Percentiles rank a stretch among this genome's conserved stretches.
These are phyloP conservation scores for Agaricus bisporus DNA, from an alignment of 768 basidiomycete genomes.

Conservation along the genomic window DNA sequence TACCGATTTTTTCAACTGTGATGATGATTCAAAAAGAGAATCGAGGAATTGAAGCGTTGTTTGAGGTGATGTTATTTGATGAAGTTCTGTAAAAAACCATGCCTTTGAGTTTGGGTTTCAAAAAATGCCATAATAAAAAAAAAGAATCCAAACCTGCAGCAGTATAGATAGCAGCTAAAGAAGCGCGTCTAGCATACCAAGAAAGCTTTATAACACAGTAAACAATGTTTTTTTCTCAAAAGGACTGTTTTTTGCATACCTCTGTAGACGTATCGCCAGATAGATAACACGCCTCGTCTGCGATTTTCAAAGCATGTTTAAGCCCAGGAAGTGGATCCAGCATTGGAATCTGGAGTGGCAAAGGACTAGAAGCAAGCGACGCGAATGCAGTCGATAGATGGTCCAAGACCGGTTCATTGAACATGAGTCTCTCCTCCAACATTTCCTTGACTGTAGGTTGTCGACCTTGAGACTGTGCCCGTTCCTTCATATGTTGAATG, in stretches of 20 bases:
- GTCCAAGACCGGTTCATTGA: conserved; percentile 61
- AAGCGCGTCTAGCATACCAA: conserved; percentile 69
- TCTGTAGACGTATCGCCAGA: conserved; percentile 49
- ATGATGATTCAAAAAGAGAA: conserved; percentile 47
- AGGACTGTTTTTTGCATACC: conserved; percentile 30
- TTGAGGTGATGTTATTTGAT: conserved; percentile 71
- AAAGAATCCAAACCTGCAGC: conserved; percentile 46
- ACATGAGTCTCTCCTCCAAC: conserved; percentile 49
- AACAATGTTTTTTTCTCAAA: neutral
- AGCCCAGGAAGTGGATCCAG: conserved; percentile 58
- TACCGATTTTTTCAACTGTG: conserved; percentile 37
- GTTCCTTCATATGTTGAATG: conserved; percentile 36
- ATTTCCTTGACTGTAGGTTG: conserved; percentile 39
- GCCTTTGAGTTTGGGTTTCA: too few relatives aligned
- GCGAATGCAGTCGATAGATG: conserved; percentile 76
- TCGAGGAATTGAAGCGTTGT: conserved; percentile 66
- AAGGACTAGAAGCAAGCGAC: conserved; percentile 48
- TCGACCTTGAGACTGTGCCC: conserved; percentile 11
- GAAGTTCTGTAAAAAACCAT: conserved; percentile 54
- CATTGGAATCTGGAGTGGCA: conserved; percentile 27
- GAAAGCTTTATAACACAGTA: conserved; percentile 38
- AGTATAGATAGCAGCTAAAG: conserved; percentile 61
- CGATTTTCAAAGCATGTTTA: conserved; percentile 53
- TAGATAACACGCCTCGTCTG: conserved; percentile 65
- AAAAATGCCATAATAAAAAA: too few relatives aligned